phyloP scores from a whole-genome alignment of 257 asterid species.

The Phtheirospermum japonicum region DNA sequence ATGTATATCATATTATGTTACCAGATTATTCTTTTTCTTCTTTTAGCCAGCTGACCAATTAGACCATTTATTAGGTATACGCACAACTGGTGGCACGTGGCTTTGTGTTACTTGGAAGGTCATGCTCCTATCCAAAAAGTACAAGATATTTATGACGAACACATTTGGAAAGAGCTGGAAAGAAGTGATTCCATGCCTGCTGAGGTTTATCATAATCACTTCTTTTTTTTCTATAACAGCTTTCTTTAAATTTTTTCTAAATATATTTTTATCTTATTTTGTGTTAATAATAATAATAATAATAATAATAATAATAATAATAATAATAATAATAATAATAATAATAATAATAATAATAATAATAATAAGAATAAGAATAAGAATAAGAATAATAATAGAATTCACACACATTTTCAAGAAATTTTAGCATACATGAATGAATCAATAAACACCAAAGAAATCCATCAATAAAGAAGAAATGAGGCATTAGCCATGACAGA shows the following conservation, averaged over 20 bases:
- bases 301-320: no score
- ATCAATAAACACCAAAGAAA: no score
- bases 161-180: constrained; percentile 81
- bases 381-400: no score
- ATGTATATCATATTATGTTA: constrained; percentile 26
- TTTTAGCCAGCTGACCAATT: not conserved
- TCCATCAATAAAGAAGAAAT: no score
- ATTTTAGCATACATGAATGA: no score
- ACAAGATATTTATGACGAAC: constrained; percentile 60
- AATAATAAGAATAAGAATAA: no score
- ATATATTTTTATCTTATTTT: constrained; percentile 16
- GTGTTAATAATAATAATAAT: no score
- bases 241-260: not conserved
- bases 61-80: constrained; percentile 57
- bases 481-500: no score
- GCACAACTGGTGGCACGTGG: constrained; percentile 99
- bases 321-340: no score
- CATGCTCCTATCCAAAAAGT: constrained; percentile 63
- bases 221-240: not conserved
- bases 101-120: constrained; percentile 89
- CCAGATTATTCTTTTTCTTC: not conserved
- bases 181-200: constrained; percentile 62
- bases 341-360: no score
- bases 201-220: constrained; percentile 56
- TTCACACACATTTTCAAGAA: no score